A percentile compares a stretch with the other conserved stretches of the same genome.
phyloP scores from a whole-genome alignment of 2,329 filamentous ascomycete species.

The Diaporthe longicolla region DNA sequence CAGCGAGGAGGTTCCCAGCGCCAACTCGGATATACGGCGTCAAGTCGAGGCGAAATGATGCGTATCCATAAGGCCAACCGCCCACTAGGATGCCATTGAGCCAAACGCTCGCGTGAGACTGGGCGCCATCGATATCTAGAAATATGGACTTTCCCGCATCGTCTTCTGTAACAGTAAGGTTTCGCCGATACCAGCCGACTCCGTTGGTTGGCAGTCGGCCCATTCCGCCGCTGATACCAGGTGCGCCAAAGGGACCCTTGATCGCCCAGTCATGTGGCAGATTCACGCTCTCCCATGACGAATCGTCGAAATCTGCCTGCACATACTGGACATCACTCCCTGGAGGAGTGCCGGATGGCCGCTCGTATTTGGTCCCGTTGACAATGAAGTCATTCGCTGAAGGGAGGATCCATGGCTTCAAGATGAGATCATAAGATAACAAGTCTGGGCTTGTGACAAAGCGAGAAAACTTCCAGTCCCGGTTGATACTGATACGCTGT shows the following conservation, averaged over 20 bases:
- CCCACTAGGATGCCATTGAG: constrained; percentile 64
- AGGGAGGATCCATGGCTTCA: constrained; percentile 26
- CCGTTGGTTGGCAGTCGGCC: constrained; percentile 63
- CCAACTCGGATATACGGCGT: constrained; percentile 57
- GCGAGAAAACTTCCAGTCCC: constrained; percentile 6
- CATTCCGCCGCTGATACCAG: constrained; percentile 56
- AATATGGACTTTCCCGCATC: constrained; percentile 57
- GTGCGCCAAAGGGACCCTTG: constrained; percentile 58
- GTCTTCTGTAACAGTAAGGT: constrained; percentile 49
- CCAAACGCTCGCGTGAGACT: constrained; percentile 66
- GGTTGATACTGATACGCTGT: not conserved
- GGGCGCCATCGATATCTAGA: constrained; percentile 66
- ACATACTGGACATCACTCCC: constrained; percentile 21
- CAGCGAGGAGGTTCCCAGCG: constrained; percentile 59
- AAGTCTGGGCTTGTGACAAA: not conserved
- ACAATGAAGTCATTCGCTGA: constrained; percentile 22
- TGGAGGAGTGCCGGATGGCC: constrained; percentile 18
- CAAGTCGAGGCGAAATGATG: constrained; percentile 65
- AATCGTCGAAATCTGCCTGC: constrained; percentile 51
- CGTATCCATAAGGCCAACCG: constrained; percentile 66
- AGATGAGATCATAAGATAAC: not conserved
- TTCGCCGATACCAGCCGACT: constrained; percentile 66
- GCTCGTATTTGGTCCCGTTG: constrained; percentile 17
- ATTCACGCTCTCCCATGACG: constrained; percentile 56
- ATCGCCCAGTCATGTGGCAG: constrained; percentile 66